Conservation (phyloP, 2,329 filamentous ascomycete genomes). For the Colletotrichum chrysophilum region DNA sequence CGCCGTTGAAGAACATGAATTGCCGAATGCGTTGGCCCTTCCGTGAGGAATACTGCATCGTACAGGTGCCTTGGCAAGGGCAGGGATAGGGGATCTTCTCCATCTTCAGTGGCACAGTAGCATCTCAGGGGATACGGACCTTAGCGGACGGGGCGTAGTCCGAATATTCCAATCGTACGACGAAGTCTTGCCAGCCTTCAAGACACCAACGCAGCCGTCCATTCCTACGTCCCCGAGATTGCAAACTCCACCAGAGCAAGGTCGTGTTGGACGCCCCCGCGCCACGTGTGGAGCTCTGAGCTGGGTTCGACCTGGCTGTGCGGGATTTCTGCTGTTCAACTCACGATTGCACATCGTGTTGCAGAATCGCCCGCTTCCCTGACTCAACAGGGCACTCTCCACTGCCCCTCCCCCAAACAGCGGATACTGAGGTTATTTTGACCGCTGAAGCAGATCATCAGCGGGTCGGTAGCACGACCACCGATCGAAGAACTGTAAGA, state of each 20-base stretch:
- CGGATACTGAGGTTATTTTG: neutral
- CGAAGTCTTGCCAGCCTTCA: neutral
- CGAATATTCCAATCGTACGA: neutral
- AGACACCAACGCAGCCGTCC: neutral
- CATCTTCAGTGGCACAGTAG: neutral
- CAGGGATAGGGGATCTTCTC: neutral
- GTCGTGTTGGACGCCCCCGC: neutral
- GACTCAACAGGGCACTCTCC: neutral
- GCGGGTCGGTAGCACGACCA: neutral
- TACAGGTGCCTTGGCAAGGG: neutral
- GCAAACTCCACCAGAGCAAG: neutral
- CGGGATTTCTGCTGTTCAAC: neutral
- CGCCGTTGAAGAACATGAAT: neutral
- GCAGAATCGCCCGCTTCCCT: neutral
- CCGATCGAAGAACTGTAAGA: neutral
- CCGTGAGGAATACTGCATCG: too few relatives aligned
- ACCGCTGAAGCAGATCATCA: neutral
- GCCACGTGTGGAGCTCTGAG: neutral
- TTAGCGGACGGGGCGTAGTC: neutral
- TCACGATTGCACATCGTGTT: neutral
- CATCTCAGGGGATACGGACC: neutral
- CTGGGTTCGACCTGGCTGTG: neutral
- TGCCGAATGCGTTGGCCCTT: neutral
- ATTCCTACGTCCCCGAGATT: neutral
- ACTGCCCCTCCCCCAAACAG: neutral